Conservation (phyloP, 1,139 yeast genomes). For the Hyphopichia burtonii region DNA sequence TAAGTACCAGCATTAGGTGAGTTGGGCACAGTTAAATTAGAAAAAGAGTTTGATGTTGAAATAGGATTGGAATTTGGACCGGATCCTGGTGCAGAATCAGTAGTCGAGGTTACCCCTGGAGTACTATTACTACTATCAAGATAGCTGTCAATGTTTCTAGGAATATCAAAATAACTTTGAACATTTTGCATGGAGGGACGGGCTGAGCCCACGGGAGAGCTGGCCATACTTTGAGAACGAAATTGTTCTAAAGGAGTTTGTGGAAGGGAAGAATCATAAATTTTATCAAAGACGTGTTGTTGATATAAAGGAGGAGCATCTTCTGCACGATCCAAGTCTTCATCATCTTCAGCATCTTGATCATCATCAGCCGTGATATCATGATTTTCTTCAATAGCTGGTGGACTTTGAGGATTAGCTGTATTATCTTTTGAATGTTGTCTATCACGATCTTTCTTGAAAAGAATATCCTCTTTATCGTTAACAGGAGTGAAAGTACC, state of each 20-base stretch:
- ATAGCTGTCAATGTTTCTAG: slow-evolving; percentile 9
- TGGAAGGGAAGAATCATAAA: slow-evolving; percentile 36
- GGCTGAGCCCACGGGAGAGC: slow-evolving; percentile 17
- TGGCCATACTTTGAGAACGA: slow-evolving; percentile 19
- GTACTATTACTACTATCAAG: not conserved
- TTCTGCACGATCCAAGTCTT: slow-evolving; percentile 29
- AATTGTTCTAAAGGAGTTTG: slow-evolving; percentile 42
- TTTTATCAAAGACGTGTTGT: slow-evolving; percentile 34
- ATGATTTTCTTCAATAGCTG: not conserved
- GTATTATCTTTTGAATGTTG: not conserved
- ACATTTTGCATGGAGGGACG: slow-evolving; percentile 17
- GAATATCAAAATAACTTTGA: slow-evolving; percentile 29
- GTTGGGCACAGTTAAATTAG: not conserved
- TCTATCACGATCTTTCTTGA: slow-evolving; percentile 21
- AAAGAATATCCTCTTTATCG: slow-evolving; percentile 35
- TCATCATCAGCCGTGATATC: slow-evolving; percentile 8
- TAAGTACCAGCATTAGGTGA: not conserved
- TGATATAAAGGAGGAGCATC: slow-evolving; percentile 46
- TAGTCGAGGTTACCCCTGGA: not conserved
- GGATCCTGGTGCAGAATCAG: not conserved
- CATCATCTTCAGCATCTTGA: slow-evolving; percentile 13
- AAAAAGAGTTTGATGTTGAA: not conserved
- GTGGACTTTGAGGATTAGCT: slow-evolving; percentile 2
- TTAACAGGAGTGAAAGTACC: slow-evolving; percentile 44
- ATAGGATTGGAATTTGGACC: not conserved